Evolutionary conservation across 345 rosid genomes (phyloP).

Genomic region (Salix caprea): DNA sequence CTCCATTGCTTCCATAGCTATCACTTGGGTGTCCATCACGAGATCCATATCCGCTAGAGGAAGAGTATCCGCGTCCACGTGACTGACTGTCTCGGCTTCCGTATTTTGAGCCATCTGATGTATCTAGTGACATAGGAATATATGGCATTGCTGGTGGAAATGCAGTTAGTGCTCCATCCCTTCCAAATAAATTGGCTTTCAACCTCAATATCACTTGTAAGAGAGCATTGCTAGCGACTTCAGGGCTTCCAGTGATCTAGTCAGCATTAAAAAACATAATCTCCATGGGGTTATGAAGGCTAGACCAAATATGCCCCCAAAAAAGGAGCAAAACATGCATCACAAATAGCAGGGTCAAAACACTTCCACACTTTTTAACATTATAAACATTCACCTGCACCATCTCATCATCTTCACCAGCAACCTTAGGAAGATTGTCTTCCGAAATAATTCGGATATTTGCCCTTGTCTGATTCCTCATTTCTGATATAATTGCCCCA

Average conservation of each 20-base stretch:
- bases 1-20: conserved; percentile 17
- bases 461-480: conserved; percentile 33
- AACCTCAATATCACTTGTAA: conserved; percentile 30
- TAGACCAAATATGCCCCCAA: not conserved
- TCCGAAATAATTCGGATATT: conserved; percentile 27
- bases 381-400: conserved; percentile 26
- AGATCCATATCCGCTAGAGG: conserved; percentile 22
- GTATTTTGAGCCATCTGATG: conserved; percentile 19
- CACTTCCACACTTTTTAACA: not conserved
- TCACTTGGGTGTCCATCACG: conserved; percentile 15
- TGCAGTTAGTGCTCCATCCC: conserved; percentile 28
- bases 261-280: conserved; percentile 6
- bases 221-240: conserved; percentile 35
- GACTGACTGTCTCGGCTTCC: conserved; percentile 25
- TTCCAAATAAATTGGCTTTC: conserved; percentile 33
- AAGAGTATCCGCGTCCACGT: conserved; percentile 26
- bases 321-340: not conserved
- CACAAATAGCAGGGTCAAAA: not conserved
- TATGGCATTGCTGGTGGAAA: conserved; percentile 26
- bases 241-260: conserved; percentile 31
- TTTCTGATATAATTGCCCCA: conserved; percentile 35
- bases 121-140: conserved; percentile 20
- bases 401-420: conserved; percentile 34
- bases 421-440: conserved; percentile 31
- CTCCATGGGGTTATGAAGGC: not conserved